Conservation (phyloP, 2,329 filamentous ascomycete genomes). For the Aspergillus tamarii region DNA sequence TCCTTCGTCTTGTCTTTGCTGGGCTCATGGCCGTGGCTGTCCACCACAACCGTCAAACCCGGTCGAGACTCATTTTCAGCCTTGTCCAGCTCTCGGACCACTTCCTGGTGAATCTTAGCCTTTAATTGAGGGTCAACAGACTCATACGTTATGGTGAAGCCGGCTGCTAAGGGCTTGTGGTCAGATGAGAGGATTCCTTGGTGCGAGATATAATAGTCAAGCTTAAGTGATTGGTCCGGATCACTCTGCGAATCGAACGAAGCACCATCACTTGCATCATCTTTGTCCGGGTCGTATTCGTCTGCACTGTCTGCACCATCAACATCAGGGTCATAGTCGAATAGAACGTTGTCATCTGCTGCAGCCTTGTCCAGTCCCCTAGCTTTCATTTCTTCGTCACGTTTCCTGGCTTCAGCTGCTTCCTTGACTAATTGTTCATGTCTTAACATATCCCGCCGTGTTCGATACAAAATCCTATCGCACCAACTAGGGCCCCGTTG, state of each 20-base stretch:
- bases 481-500: constrained; percentile 93
- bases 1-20: constrained; percentile 41
- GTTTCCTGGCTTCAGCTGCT: constrained; percentile 67
- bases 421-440: constrained; percentile 68
- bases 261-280: constrained; percentile 48
- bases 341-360: constrained; percentile 81
- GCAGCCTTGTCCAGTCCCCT: constrained; percentile 72
- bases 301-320: constrained; percentile 64
- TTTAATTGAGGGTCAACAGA: constrained; percentile 84
- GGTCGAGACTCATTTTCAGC: constrained; percentile 90
- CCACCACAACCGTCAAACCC: constrained; percentile 78
- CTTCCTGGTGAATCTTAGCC: constrained; percentile 79
- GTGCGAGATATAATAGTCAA: constrained; percentile 81
- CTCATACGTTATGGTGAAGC: constrained; percentile 84
- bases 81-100: constrained; percentile 84
- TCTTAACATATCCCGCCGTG: constrained; percentile 67
- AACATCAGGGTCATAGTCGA: constrained; percentile 84
- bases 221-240: constrained; percentile 53
- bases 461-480: constrained; percentile 87
- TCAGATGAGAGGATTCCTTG: constrained; percentile 90
- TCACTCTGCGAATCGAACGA: constrained; percentile 31
- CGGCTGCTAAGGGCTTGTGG: constrained; percentile 85
- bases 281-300: constrained; percentile 62
- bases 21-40: constrained; percentile 50
- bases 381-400: constrained; percentile 83